These are phyloP conservation scores for Monosporascus sp. DNA, from an alignment of 2,329 filamentous ascomycete genomes.

Conservation along the genomic window DNA sequence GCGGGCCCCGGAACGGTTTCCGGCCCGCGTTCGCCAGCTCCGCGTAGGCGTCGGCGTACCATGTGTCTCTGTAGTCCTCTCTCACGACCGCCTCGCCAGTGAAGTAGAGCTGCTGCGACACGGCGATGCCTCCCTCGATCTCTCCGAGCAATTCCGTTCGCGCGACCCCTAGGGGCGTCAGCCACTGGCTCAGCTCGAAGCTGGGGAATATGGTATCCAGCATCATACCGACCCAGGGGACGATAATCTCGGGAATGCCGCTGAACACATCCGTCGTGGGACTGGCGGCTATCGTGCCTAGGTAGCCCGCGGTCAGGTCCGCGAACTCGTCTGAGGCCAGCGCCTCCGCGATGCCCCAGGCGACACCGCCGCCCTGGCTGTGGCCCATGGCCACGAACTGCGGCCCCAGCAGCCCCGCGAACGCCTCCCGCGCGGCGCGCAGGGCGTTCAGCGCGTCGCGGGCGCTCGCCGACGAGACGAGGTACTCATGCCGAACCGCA, in stretches of 20 bases:
- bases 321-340: constrained; percentile 22
- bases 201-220: constrained; percentile 19
- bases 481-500: constrained; percentile 35
- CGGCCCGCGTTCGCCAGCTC: constrained; percentile 23
- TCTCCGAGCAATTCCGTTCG: constrained; percentile 14
- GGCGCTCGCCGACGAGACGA: constrained; percentile 31
- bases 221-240: constrained; percentile 13
- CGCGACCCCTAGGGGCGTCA: constrained; percentile 20
- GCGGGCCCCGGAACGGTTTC: constrained; percentile 27
- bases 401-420: constrained; percentile 26
- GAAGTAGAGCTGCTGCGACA: constrained; percentile 10
- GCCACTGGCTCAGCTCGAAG: constrained; percentile 21
- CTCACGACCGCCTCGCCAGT: constrained; percentile 5
- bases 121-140: constrained; percentile 12
- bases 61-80: constrained; percentile 15
- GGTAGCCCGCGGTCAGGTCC: constrained; percentile 28
- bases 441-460: constrained; percentile 39
- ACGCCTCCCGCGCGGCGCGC: constrained; percentile 35
- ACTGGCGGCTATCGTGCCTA: constrained; percentile 29
- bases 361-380: constrained; percentile 39
- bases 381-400: constrained; percentile 41
- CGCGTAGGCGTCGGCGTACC: constrained; percentile 15
- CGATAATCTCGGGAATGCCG: constrained; percentile 7
- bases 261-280: constrained; percentile 21
- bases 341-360: constrained; percentile 34